Evolutionary conservation across 257 asterid species (phyloP), one percentile per base, ranked within the genome.

Genomic region (Solanum pennellii): DNA sequence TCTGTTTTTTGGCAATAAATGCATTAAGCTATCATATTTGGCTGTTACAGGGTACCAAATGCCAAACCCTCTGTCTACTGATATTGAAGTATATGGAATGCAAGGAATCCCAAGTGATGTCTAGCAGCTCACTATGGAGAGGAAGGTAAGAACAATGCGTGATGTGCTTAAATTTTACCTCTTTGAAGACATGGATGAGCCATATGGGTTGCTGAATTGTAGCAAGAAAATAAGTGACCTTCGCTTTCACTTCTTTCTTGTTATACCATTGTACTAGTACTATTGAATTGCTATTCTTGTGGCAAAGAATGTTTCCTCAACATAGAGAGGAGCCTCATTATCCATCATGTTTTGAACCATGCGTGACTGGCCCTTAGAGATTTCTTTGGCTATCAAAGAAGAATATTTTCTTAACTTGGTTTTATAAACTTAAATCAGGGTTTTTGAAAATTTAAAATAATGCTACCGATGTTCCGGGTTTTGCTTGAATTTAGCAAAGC

Each of bases 121-220:
- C 1, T 35, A 35, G 39, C 7, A 35, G 39, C 39, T 35, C 39
- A 35, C 39, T 35, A 35, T 35, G 39, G 39, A 35, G 39, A 35
- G 39, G 39, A 35, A 33, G 99, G 98, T 97, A 89, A 21, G 29
- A 25, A 49, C 52, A 14, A n/a, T 83, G 9, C 73, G 16, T 87
- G 14, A 8, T 15, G 42, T 29, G 42, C 44, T 56, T 49, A 37
- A 82, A 20, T 39, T 37, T n/a, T 37, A 12, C 59, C 35, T 6
- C 0, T 41, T 76, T 76, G 83, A 76, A 41, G 23, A 6, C 59
- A 41, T 41, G 59, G 31, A 3, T 21, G 35, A 76, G 56, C 12
- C 21, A 16, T 76, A 6, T 39, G 52, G 49, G 21, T 21, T 41
- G 83, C 35, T 76, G 83, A 76, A 41, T 41, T 39, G 83, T 68